Conservation (phyloP, 2,329 filamentous ascomycete species). For the Pyrenochaeta sp. region DNA sequence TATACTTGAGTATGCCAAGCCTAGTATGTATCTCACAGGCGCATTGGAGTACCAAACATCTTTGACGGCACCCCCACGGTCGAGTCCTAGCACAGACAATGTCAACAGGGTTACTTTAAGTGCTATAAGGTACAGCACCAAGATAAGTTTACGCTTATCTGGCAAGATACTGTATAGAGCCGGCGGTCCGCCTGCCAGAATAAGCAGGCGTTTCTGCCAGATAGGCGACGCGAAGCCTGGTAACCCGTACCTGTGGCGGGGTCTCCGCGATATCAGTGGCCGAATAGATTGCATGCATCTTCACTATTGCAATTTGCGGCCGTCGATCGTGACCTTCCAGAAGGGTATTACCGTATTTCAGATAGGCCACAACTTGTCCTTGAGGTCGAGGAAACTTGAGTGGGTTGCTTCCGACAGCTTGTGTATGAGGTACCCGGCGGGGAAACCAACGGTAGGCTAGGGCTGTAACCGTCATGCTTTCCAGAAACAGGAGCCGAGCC, state of each 20-base stretch:
- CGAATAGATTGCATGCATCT: constrained; percentile 1
- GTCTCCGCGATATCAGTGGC: neutral
- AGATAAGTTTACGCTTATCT: neutral
- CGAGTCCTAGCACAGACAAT: neutral
- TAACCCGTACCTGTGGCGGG: neutral
- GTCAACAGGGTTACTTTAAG: neutral
- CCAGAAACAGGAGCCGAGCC: neutral
- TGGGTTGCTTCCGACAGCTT: neutral
- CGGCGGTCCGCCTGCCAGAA: constrained; percentile 9
- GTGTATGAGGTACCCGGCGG: neutral
- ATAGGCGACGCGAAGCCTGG: constrained; percentile 3
- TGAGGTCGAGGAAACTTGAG: neutral
- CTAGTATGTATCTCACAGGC: neutral
- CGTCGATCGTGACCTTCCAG: constrained; percentile 11
- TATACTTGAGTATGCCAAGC: neutral
- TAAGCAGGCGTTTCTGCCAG: constrained; percentile 5
- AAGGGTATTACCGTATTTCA: neutral
- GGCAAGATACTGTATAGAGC: constrained; percentile 1
- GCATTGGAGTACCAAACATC: neutral
- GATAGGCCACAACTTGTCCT: neutral
- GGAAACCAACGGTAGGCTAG: neutral
- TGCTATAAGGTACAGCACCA: neutral
- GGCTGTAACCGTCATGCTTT: neutral
- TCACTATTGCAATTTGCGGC: constrained; percentile 10
- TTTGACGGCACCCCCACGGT: too few relatives aligned